Percentiles rank a stretch among this genome's conserved stretches.
Evolutionary conservation across 2,329 filamentous ascomycete genomes (phyloP).

Genomic region (Elsinoe fawcettii): DNA sequence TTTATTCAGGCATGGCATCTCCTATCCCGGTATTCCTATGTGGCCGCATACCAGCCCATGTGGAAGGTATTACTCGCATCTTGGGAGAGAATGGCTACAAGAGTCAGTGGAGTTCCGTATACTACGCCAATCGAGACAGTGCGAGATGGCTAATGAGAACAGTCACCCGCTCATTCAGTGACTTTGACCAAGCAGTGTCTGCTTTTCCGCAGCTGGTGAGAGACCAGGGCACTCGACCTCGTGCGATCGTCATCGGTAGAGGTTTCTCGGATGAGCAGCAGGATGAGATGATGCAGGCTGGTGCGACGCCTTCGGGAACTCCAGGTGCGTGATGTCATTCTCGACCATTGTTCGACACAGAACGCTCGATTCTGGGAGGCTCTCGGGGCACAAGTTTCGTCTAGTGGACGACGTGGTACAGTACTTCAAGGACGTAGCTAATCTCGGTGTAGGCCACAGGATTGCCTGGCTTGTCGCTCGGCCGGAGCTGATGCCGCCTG

Average conservation of each 20-base stretch:
- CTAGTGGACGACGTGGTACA: too few species aligned
- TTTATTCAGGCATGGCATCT: background rate
- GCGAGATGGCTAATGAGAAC: background rate
- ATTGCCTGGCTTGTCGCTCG: constrained; percentile 6
- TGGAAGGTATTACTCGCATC: constrained; percentile 1
- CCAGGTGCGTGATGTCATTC: background rate
- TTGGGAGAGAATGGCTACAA: background rate
- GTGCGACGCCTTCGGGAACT: background rate
- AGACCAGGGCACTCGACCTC: background rate
- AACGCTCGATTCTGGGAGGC: too few species aligned
- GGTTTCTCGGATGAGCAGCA: constrained; percentile 12
- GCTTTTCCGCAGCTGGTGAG: background rate
- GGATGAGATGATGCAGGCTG: constrained; percentile 1
- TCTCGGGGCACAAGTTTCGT: too few species aligned
- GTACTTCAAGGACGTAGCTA: too few species aligned
- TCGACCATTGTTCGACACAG: too few species aligned
- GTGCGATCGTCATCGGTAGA: constrained; percentile 9
- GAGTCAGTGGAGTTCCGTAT: too few species aligned
- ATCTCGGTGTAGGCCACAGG: background rate
- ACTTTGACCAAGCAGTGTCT: background rate
- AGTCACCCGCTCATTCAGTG: constrained; percentile 6
- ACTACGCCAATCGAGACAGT: background rate
- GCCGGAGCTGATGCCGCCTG: background rate
- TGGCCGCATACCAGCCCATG: constrained; percentile 1
- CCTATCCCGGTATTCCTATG: background rate